A percentile compares a stretch with the other conserved stretches of the same genome.
Evolutionary conservation across 768 basidiomycete genomes (phyloP).

Genomic region (Pholiota microspora): DNA sequence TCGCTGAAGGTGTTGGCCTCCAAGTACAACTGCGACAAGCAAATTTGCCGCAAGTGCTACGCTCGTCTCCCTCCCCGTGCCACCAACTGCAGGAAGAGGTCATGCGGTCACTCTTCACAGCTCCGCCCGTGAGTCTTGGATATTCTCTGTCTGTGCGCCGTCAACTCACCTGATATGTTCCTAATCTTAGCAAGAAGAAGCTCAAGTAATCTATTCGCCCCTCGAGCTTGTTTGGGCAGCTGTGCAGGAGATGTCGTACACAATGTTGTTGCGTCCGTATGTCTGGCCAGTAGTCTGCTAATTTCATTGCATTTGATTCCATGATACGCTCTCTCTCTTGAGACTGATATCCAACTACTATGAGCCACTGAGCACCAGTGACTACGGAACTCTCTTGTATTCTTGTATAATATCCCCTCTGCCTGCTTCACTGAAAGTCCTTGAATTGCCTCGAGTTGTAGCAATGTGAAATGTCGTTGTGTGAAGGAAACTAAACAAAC

Average conservation of each 20-base stretch:
- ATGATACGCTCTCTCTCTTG: background rate
- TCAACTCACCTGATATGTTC: conserved; percentile 1
- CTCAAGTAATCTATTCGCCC: conserved; percentile 65
- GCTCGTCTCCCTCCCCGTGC: conserved; percentile 99
- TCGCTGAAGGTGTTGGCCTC: conserved; percentile 95
- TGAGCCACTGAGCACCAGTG: too few species aligned
- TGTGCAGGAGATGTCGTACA: conserved; percentile 12
- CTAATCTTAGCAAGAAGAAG: conserved; percentile 80
- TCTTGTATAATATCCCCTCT: too few species aligned
- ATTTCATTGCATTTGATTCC: conserved; percentile 8
- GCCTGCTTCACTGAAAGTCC: too few species aligned
- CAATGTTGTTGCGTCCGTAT: conserved; percentile 13
- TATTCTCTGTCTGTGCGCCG: background rate
- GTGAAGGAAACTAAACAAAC: too few species aligned
- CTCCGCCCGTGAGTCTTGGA: conserved; percentile 76
- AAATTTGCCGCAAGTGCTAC: conserved; percentile 99
- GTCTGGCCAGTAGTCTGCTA: conserved; percentile 9
- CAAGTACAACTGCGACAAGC: conserved; percentile 99
- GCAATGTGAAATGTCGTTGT: too few species aligned
- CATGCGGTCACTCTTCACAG: conserved; percentile 87
- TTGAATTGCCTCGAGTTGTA: too few species aligned
- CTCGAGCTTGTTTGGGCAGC: conserved; percentile 6
- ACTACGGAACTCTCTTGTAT: too few species aligned
- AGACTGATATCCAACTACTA: too few species aligned
- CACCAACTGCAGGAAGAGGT: conserved; percentile 97